Base-by-base conservation (phyloP, 129 eudicot genomes). In the Cynara cardunculus region DNA sequence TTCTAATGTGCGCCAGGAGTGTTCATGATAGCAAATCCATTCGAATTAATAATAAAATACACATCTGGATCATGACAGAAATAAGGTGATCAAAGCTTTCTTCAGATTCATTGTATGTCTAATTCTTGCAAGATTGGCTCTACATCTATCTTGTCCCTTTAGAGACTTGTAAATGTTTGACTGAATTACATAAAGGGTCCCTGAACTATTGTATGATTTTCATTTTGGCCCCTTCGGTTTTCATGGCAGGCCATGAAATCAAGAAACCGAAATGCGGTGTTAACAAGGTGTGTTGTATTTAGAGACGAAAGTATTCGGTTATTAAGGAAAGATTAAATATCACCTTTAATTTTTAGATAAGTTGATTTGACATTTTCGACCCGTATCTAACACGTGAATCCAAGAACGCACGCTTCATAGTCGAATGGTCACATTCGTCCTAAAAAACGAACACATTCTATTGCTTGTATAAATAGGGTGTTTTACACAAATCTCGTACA, bases 1-100 rank as follows among this genome's bases (percentile, higher is more conserved):
- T 22, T 90, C 97, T 53, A 92, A 94, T 74, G 99, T 89, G 72
- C 92, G 92, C 84, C 90, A 81, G 64, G 91, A 87, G 76, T 88
- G 94, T 74, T 87, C 78, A 71, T 82, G 85, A 82, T 69, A 69
- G 82, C 44, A 71, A 77, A 53, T 62, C 71, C 19, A 56, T 28
- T 72, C 21, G 26, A 61, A 41, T 71, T 32, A 72, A 83, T 71
- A 77, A 77, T 71, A 8, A 68, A 49, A 69, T 25, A 82, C 25
- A 26, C 69, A 76, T 76, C 4, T 82, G 77, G 28, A 82, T 82
- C 59, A 77, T 77, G 77, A 77, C 34, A 64, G 31, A 81, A 65
- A 67, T 74, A 44, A 82, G 62, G 7, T 9, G 44, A 26, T 28
- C 44, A 70, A 64, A 71, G 76, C 56, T 77, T 61, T 61, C 82